Evolutionary conservation across 495 filamentous ascomycete genomes (phyloP).

Genomic region (Aspergillus indologenus): DNA sequence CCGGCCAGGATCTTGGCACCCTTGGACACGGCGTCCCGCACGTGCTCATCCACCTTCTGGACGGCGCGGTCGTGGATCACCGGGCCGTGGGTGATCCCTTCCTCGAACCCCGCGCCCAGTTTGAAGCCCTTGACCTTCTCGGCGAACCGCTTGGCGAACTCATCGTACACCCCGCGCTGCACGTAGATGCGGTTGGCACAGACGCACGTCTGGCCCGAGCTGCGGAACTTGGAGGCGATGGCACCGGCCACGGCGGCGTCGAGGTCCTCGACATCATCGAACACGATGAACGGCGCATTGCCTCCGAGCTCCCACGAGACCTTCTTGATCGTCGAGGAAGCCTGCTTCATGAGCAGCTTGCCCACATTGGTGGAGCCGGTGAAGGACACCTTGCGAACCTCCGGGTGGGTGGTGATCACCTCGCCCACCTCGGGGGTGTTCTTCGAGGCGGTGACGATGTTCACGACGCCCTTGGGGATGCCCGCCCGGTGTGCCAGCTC

Average conservation of each 20-base stretch:
- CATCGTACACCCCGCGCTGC: constrained; percentile 74
- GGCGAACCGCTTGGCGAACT: constrained; percentile 66
- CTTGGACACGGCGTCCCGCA: constrained; percentile 71
- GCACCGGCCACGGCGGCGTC: constrained; percentile 73
- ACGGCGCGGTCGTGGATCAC: constrained; percentile 75
- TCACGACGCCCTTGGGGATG: constrained; percentile 80
- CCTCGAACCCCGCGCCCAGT: constrained; percentile 71
- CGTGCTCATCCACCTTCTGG: constrained; percentile 72
- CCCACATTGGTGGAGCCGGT: constrained; percentile 87
- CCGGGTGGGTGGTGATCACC: constrained; percentile 65
- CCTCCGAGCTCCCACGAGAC: constrained; percentile 84
- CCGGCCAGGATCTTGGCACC: constrained; percentile 70
- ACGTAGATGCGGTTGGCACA: constrained; percentile 87
- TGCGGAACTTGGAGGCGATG: constrained; percentile 77
- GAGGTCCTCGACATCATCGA: constrained; percentile 78
- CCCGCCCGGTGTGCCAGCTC: constrained; percentile 81
- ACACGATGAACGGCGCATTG: constrained; percentile 92
- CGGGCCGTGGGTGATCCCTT: constrained; percentile 73
- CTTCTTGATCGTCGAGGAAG: constrained; percentile 77
- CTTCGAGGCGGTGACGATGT: constrained; percentile 68
- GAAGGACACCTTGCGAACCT: constrained; percentile 82
- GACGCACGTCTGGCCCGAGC: constrained; percentile 86
- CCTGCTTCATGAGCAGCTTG: constrained; percentile 82
- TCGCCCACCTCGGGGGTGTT: constrained; percentile 74
- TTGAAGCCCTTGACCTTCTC: constrained; percentile 74